Percentiles rank a stretch among this genome's conserved stretches.
Evolutionary conservation across 495 filamentous ascomycete species (phyloP).

Genomic region (Penicillium bialowiezense): DNA sequence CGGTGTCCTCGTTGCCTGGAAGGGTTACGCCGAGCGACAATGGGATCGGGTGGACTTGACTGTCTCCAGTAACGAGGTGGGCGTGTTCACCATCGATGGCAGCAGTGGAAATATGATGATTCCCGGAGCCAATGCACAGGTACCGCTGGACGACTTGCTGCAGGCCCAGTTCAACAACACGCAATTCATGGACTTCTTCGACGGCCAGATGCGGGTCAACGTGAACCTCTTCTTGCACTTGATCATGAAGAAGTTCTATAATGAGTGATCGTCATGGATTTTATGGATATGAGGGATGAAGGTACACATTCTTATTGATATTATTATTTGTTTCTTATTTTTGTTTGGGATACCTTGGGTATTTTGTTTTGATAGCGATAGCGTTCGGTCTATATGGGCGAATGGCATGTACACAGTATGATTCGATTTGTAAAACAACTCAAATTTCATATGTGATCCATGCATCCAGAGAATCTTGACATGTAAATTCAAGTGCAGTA

Average conservation of each 20-base stretch:
- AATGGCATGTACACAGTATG: constrained; percentile 29
- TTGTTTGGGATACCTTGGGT: constrained; percentile 32
- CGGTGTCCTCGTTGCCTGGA: constrained; percentile 86
- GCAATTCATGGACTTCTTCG: constrained; percentile 92
- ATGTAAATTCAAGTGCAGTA: too few relatives aligned
- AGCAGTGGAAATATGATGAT: constrained; percentile 93
- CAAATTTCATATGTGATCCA: neutral
- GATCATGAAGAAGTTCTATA: constrained; percentile 98
- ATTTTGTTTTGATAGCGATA: constrained; percentile 30
- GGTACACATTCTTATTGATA: constrained; percentile 27
- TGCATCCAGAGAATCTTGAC: too few relatives aligned
- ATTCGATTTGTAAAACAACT: constrained; percentile 6
- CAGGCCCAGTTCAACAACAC: constrained; percentile 96
- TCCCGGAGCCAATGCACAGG: constrained; percentile 84
- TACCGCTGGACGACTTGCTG: constrained; percentile 89
- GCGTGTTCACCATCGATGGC: constrained; percentile 90
- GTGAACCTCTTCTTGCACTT: constrained; percentile 94
- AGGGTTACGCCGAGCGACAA: constrained; percentile 78
- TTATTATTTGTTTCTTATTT: constrained; percentile 24
- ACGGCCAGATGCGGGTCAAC: constrained; percentile 81
- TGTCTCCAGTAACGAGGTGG: constrained; percentile 90
- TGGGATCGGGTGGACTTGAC: constrained; percentile 92
- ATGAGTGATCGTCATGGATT: constrained; percentile 36
- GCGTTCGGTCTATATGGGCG: constrained; percentile 15
- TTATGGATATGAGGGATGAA: constrained; percentile 26